A percentile compares a stretch with the other conserved stretches of the same genome.
Conservation (phyloP, 768 basidiomycete species). For the Lentinula raphanica region DNA sequence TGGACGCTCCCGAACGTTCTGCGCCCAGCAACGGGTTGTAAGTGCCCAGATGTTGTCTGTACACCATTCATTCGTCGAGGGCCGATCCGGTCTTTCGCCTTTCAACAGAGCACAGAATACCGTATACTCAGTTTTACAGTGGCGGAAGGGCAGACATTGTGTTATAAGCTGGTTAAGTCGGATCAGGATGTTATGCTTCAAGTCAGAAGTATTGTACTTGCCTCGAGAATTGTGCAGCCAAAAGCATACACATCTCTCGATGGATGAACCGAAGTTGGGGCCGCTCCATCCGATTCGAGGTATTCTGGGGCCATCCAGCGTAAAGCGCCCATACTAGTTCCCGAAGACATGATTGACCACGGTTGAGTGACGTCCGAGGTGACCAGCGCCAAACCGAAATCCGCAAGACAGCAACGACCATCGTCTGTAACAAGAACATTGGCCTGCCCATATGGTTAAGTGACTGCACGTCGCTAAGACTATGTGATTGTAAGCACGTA, state of each 20-base stretch:
- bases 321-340: not conserved
- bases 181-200: not conserved
- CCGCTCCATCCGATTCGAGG: not conserved
- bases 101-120: not conserved
- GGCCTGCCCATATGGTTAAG: not conserved
- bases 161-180: not conserved
- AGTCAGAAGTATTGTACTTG: not conserved
- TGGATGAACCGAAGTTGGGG: not conserved
- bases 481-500: not conserved
- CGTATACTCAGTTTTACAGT: not conserved
- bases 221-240: slow-evolving; percentile 3
- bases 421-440: slow-evolving; percentile 9
- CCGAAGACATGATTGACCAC: not conserved
- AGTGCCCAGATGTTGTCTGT: slow-evolving; percentile 1
- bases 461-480: not conserved
- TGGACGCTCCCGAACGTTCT: not conserved
- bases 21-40: not conserved
- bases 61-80: not conserved
- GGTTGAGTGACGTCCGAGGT: slow-evolving; percentile 8
- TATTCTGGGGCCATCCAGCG: slow-evolving; percentile 10
- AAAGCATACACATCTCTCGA: slow-evolving; percentile 8
- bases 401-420: slow-evolving; percentile 14
- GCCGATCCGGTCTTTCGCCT: not conserved
- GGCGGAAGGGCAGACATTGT: not conserved
- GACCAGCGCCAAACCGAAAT: slow-evolving; percentile 14